Percentiles rank a stretch among this genome's conserved stretches.
phyloP scores from a whole-genome alignment of 257 asterid species.

The Fraxinus quadrangulata region DNA sequence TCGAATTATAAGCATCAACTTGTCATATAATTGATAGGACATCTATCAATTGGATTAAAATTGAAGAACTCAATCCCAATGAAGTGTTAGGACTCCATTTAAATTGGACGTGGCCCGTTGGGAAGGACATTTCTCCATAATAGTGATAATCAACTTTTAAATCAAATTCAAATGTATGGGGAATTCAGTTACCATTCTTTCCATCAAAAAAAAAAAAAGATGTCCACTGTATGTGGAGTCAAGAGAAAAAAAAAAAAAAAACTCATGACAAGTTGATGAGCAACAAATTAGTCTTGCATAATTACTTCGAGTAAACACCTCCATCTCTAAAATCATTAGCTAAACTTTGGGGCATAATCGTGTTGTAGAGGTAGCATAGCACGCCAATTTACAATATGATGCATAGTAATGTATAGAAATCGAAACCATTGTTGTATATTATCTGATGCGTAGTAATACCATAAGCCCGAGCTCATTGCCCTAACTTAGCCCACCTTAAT shows the following conservation, averaged over 20 bases:
- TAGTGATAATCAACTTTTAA: slow-evolving; percentile 9
- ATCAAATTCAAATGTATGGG: slow-evolving; percentile 11
- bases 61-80: slow-evolving; percentile 7
- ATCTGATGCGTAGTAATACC: too few relatives aligned
- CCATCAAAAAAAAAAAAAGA: not conserved
- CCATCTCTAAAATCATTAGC: not conserved
- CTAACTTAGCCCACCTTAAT: too few relatives aligned
- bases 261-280: not conserved
- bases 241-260: not conserved
- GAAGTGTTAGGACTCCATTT: slow-evolving; percentile 9
- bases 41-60: slow-evolving; percentile 12
- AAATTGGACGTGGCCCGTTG: not conserved
- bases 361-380: not conserved
- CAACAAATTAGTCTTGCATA: not conserved
- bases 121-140: not conserved
- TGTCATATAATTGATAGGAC: not conserved
- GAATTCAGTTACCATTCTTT: slow-evolving; percentile 1
- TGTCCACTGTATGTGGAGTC: slow-evolving; percentile 9
- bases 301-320: not conserved
- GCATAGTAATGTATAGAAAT: too few relatives aligned
- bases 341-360: not conserved
- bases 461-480: too few relatives aligned
- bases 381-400: not conserved
- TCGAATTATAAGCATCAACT: not conserved
- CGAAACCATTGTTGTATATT: too few relatives aligned